Evolutionary conservation across 495 filamentous ascomycete species (phyloP).

Genomic region (Xylaria nigripes): DNA sequence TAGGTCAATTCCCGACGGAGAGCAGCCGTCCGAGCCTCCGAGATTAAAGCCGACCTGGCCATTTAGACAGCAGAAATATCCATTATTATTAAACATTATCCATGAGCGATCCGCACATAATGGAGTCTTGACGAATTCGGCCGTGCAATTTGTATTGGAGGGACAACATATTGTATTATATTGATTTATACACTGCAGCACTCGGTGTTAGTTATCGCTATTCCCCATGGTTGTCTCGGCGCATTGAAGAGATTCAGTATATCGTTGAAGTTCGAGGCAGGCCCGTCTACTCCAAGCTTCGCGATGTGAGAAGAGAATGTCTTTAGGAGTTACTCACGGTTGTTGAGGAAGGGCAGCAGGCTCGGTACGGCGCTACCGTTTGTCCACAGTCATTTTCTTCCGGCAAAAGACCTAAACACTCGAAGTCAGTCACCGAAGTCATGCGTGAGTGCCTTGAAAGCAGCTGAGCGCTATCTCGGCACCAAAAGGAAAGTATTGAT

Average conservation of each 20-base stretch:
- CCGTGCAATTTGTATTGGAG: slow-evolving; percentile 11
- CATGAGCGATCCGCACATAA: slow-evolving; percentile 15
- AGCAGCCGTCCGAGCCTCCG: slow-evolving; percentile 9
- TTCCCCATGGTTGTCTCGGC: background rate
- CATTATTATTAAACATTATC: slow-evolving; percentile 15
- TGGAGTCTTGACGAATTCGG: slow-evolving; percentile 5
- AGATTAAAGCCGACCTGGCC: slow-evolving; percentile 12
- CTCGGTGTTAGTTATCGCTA: background rate
- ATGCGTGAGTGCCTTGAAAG: too few relatives aligned
- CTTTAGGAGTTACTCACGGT: background rate
- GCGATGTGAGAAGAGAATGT: background rate
- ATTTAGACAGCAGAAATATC: slow-evolving; percentile 16
- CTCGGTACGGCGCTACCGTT: slow-evolving; percentile 6
- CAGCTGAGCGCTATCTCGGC: too few relatives aligned
- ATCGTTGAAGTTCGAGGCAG: background rate
- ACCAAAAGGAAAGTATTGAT: too few relatives aligned
- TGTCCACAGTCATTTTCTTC: slow-evolving; percentile 13
- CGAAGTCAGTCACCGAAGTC: too few relatives aligned
- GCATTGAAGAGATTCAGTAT: background rate
- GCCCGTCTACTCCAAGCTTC: background rate
- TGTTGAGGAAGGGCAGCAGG: slow-evolving; percentile 15
- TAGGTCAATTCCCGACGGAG: slow-evolving; percentile 3
- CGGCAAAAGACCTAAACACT: background rate
- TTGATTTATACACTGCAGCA: slow-evolving; percentile 4
- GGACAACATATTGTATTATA: slow-evolving; percentile 15